Evolutionary conservation across 1,284 basidiomycete species (phyloP).

Genomic region (Irpex lacteus): DNA sequence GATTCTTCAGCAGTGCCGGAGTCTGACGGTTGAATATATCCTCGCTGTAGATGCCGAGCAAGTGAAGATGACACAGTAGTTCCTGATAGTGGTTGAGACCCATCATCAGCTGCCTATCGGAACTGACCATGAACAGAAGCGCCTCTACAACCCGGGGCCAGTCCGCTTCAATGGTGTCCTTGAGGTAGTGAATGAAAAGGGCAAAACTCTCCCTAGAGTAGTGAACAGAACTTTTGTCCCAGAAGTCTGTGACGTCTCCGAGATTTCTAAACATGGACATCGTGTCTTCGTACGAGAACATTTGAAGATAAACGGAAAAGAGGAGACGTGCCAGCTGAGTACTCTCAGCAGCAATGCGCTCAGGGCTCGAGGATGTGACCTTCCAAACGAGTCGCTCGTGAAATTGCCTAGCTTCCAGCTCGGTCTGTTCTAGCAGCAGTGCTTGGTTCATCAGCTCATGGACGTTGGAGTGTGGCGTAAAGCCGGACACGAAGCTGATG

Average conservation of each 20-base stretch:
- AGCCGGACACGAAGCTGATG: conserved; percentile 38
- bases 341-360: conserved; percentile 21
- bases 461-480: conserved; percentile 39
- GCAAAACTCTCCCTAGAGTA: conserved; percentile 45
- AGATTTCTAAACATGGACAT: background rate
- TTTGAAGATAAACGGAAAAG: conserved; percentile 42
- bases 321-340: conserved; percentile 39
- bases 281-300: conserved; percentile 42
- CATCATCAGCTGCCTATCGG: conserved; percentile 1
- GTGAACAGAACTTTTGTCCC: conserved; percentile 30
- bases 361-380: conserved; percentile 13
- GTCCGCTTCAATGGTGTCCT: background rate
- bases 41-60: conserved; percentile 4
- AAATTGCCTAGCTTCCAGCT: conserved; percentile 28
- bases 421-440: background rate
- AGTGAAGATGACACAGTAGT: conserved; percentile 11
- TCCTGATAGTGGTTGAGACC: conserved; percentile 12
- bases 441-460: conserved; percentile 36
- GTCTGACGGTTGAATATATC: background rate
- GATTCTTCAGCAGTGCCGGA: background rate
- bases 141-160: conserved; percentile 1
- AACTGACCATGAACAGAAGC: background rate
- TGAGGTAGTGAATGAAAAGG: conserved; percentile 15
- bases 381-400: conserved; percentile 46
- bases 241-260: background rate